Evolutionary conservation across 257 asterid genomes (phyloP).

Genomic region (Fraxinus anomala): DNA sequence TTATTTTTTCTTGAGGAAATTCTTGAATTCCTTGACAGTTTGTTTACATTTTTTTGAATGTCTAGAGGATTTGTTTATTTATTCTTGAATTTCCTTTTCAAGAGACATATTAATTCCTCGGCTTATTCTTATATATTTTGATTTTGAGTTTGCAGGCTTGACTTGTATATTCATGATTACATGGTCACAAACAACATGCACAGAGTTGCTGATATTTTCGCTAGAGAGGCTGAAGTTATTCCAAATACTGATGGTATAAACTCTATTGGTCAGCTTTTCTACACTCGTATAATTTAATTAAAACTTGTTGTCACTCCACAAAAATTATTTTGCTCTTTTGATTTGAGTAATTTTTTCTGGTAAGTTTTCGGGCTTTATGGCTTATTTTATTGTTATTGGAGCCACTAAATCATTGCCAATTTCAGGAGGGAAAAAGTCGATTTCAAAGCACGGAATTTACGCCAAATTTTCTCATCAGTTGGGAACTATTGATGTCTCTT

Average conservation of each 20-base stretch:
- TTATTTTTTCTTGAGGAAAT: background rate
- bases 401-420: background rate
- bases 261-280: background rate
- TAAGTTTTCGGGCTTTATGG: slow-evolving; percentile 2
- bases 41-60: background rate
- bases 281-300: background rate
- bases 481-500: background rate
- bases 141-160: slow-evolving; percentile 22
- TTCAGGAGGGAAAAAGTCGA: background rate
- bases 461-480: background rate
- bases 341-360: slow-evolving; percentile 9
- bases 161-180: slow-evolving; percentile 29
- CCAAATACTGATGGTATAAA: slow-evolving; percentile 20
- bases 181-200: slow-evolving; percentile 32
- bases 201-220: slow-evolving; percentile 32
- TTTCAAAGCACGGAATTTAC: background rate
- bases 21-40: background rate
- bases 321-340: background rate
- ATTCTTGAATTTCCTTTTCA: background rate
- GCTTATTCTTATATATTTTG: background rate
- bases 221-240: slow-evolving; percentile 29
- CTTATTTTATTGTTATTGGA: background rate
- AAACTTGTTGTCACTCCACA: slow-evolving; percentile 11
- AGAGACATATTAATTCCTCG: too few relatives aligned
- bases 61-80: background rate